Evolutionary conservation across 495 filamentous ascomycete genomes (phyloP), one percentile per base, ranked within the genome.

Genomic region (Daldinia grandis): DNA sequence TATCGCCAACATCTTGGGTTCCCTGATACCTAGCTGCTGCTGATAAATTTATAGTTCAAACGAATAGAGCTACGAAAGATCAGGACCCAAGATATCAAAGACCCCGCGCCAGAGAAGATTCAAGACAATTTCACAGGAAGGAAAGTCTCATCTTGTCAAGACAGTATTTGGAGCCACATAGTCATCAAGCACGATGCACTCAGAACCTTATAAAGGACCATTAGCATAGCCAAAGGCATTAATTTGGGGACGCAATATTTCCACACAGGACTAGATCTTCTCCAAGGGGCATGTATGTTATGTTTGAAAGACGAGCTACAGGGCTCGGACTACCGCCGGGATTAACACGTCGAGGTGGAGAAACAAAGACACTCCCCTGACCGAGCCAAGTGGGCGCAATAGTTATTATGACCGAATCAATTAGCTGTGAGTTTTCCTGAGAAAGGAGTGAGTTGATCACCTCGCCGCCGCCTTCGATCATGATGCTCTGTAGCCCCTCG

Each of bases 321-420:
- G 86, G 78, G 64, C 84, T 81, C 56, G 83, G 84, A 44, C 79
- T 80, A 12, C 85, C 86, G 12, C 84, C 77, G n/a, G 75, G 77
- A 54, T 83, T 83, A 2, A 69, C 74, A 60, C 81, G 84, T 19
- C 84, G 83, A 54, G 84, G 80, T 37, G 90, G 92, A 59, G 84
- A 86, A 27, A 96, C 90, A 5, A 84, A 82, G 21, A 96, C 92
- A 5, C 93, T 92, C 1, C 92, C 92, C 63, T 85, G 81, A 15
- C 94, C 94, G 5, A 97, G 82, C 83, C 92, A 97, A 3, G 87
- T 91, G 2, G 94, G 94, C 2, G 94, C 93, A 68, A 97, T 86
- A 0, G 94, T 97, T 62, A 96, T 84, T 68, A 97, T 87, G 24
- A 97, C 88, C 10, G 88, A 88, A 70, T 89, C 84, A 53, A 97